Base-by-base conservation (phyloP, 176 grass and related monocot species). In the Oryza officinalis region DNA sequence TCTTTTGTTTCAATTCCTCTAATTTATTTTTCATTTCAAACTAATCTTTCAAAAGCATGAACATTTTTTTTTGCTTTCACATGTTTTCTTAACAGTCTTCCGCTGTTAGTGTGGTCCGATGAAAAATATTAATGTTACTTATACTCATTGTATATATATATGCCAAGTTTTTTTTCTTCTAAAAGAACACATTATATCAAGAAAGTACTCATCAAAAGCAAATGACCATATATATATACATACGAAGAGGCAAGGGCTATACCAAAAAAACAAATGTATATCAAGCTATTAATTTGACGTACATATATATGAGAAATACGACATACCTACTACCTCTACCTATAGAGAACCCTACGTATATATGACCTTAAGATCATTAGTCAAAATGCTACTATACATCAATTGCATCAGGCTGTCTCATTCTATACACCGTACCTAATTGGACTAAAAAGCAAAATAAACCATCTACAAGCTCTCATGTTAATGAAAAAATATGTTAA, bases 291-390 rank as follows among this genome's bases (percentile, higher is more conserved):
- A 71, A 76, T 52, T 23, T 15, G 12, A 50, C 1, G 52, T 25
- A 67, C 10, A 20, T 43, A 72, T 67, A 64, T 72, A 80, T 2
- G 47, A 85, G 65, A 67, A 65, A 69, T 72, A 72, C 18, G 3
- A 23, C 44, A 76, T 72, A 81, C 32, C 67, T 78, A 59, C 28
- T 40, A 85, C 52, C 57, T n/a, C 2, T 25, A 61, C 20, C 74
- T 25, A 40, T 33, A 52, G 30, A 40, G 10, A 80, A 76, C 37
- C 31, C 0, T 63, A 28, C 41, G 13, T 22, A 18, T 27, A 63
- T 38, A 17, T 69, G 47, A 69, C 63, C n/a, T 40, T 46, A 37
- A 3, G 63, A 43, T 72, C 14, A 61, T 61, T 37, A 6, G 13
- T 86, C 43, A 81, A 82, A 41, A 80, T 80, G 33, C 13, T 38